These are phyloP conservation scores for Cystoderma amianthinum DNA, from an alignment of 768 basidiomycete species.

Conservation along the genomic window DNA sequence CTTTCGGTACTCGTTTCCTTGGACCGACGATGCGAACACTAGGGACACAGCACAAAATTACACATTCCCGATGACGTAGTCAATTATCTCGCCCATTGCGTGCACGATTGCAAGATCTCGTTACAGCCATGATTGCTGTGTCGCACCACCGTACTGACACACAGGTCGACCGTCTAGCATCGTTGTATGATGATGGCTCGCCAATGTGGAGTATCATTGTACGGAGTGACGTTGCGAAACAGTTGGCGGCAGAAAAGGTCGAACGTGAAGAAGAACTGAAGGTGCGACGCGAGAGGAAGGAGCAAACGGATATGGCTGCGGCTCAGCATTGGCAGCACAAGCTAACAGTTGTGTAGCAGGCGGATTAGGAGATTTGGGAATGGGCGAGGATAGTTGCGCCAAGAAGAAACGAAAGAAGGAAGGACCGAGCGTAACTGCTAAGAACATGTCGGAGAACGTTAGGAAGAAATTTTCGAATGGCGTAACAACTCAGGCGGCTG, in stretches of 20 bases:
- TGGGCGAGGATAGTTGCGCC: constrained; percentile 42
- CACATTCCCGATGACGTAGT: constrained; percentile 63
- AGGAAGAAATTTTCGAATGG: constrained; percentile 90
- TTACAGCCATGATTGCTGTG: constrained; percentile 62
- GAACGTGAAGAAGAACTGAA: constrained; percentile 83
- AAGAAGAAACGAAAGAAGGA: constrained; percentile 84
- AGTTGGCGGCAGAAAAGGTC: constrained; percentile 64
- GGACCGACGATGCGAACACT: constrained; percentile 64
- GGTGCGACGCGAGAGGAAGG: constrained; percentile 70
- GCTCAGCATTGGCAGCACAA: constrained; percentile 57
- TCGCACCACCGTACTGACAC: constrained; percentile 64
- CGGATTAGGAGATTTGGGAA: constrained; percentile 5
- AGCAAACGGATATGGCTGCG: constrained; percentile 65
- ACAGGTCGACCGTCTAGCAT: constrained; percentile 60
- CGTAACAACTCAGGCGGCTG: constrained; percentile 85
- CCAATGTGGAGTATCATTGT: constrained; percentile 84
- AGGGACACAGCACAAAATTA: constrained; percentile 62
- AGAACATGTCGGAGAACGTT: constrained; percentile 89
- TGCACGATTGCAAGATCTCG: constrained; percentile 62
- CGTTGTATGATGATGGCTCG: constrained; percentile 55
- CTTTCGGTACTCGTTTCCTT: constrained; percentile 63
- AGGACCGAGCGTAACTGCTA: constrained; percentile 75
- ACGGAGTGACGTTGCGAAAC: constrained; percentile 74
- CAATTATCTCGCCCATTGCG: constrained; percentile 72
- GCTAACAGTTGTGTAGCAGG: constrained; percentile 32